Evolutionary conservation across 257 asterid species (phyloP), one percentile per base, ranked within the genome.

Genomic region (Nicotiana tomentosiformis): DNA sequence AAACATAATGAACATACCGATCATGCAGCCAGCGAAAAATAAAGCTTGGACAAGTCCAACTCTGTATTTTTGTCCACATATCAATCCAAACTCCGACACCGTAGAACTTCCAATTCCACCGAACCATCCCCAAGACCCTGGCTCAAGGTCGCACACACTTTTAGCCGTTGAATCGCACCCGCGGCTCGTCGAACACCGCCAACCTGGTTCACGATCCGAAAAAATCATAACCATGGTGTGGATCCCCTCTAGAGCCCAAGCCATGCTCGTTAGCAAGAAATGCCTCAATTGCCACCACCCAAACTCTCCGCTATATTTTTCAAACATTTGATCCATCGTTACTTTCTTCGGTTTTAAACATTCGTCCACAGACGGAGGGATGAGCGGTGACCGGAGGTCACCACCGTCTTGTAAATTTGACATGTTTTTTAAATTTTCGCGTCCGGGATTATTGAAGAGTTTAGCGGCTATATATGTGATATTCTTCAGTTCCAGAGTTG

Each of bases 181-280:
- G 49, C 11, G 39, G 61, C 26, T 74, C 43, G 83, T 10, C 56
- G 66, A 2, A 81, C 98, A 92, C 84, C 88, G 89, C 96, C 97
- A 91, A 0, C 49, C 87, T 16, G 98, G 98, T 80, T 92, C 95
- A 1, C 91, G 93, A 83, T 95, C 98, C 70, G 98, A 93, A 83
- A 95, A 93, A 17, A 95, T 95, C 85, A 95, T 96, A 46, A 93
- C 96, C 98, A 95, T 95, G 74, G 95, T 90, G 81, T 93, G 98
- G 72, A 93, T 88, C 0, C 97, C 97, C 88, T 93, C 98, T 2
- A 95, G 87, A 12, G 98, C 97, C 98, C 98, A 95, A 1, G 98
- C 97, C 85, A 87, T 79, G 87, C 93, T 90, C 1, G 98, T 90
- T 1, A 95, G 78, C 5, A 93, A 83, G 6, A 95, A 92, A 91